phyloP scores from a whole-genome alignment of 2,329 filamentous ascomycete genomes.

The Beauveria sp. region DNA sequence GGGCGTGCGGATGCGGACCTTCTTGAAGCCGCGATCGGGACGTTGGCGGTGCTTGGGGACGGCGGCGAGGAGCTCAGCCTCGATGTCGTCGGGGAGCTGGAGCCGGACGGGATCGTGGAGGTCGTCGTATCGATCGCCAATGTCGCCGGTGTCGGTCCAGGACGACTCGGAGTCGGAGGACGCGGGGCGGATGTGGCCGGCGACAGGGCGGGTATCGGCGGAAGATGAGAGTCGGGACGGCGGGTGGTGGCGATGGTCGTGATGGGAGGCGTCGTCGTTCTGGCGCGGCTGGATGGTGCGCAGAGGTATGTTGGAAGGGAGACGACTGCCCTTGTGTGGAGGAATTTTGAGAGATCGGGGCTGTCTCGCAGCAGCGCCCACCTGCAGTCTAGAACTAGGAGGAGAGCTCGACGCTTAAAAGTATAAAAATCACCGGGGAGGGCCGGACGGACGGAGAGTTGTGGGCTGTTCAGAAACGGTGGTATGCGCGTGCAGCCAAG shows the following conservation, averaged over 20 bases:
- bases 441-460: not conserved
- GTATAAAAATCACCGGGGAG: not conserved
- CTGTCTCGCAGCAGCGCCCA: constrained; percentile 70
- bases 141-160: constrained; percentile 92
- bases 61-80: constrained; percentile 52
- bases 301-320: constrained; percentile 80
- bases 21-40: constrained; percentile 35
- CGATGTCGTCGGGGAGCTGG: constrained; percentile 58
- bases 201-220: constrained; percentile 39
- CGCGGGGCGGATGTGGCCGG: constrained; percentile 12
- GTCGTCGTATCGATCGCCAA: constrained; percentile 83
- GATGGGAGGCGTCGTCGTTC: constrained; percentile 24
- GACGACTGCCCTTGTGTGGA: constrained; percentile 58
- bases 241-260: constrained; percentile 32
- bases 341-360: constrained; percentile 79
- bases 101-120: constrained; percentile 73
- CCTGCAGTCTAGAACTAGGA: constrained; percentile 32
- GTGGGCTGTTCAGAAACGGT: not conserved
- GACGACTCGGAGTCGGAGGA: constrained; percentile 59
- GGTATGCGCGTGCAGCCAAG: not conserved
- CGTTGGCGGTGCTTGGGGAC: constrained; percentile 36
- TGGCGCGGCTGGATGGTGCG: constrained; percentile 54
- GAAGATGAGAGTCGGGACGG: constrained; percentile 39
- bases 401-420: not conserved
- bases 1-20: constrained; percentile 60